Percentiles rank a stretch among this genome's conserved stretches.
Evolutionary conservation across 2,329 filamentous ascomycete species (phyloP).

Genomic region (Neoscytalidium dimidiatum): DNA sequence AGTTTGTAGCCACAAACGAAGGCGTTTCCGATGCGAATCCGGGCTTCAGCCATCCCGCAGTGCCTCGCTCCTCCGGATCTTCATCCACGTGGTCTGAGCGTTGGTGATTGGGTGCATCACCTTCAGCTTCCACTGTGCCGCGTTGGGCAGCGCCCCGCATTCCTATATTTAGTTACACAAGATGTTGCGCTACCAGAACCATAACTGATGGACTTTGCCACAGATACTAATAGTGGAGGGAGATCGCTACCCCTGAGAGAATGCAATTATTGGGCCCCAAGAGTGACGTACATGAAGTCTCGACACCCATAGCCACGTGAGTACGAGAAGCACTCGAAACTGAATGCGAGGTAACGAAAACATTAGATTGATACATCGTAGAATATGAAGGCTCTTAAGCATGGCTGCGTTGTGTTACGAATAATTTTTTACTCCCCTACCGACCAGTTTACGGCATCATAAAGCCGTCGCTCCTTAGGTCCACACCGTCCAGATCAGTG

Average conservation of each 20-base stretch:
- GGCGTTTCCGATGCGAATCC: not conserved
- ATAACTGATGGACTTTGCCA: not conserved
- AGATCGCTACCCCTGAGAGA: not conserved
- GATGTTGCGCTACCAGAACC: not conserved
- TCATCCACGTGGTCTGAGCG: not conserved
- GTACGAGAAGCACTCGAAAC: not conserved
- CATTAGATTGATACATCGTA: not conserved
- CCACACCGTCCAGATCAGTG: constrained; percentile 26
- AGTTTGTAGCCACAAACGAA: not conserved
- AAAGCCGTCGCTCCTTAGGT: constrained; percentile 4
- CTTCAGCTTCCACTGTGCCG: not conserved
- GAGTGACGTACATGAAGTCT: too few species aligned
- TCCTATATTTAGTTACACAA: not conserved
- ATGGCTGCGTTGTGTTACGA: not conserved
- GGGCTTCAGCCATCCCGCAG: not conserved
- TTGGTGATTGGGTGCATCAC: not conserved
- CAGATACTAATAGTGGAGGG: not conserved
- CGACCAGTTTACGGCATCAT: constrained; percentile 1
- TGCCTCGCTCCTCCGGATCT: not conserved
- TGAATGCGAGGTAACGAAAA: not conserved
- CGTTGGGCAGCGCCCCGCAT: not conserved
- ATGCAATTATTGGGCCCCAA: too few species aligned
- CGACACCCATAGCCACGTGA: too few species aligned
- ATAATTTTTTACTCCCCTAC: not conserved
- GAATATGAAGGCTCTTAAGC: not conserved